Evolutionary conservation across 1,284 basidiomycete species (phyloP).

Genomic region (Xerocomus minutiporus): DNA sequence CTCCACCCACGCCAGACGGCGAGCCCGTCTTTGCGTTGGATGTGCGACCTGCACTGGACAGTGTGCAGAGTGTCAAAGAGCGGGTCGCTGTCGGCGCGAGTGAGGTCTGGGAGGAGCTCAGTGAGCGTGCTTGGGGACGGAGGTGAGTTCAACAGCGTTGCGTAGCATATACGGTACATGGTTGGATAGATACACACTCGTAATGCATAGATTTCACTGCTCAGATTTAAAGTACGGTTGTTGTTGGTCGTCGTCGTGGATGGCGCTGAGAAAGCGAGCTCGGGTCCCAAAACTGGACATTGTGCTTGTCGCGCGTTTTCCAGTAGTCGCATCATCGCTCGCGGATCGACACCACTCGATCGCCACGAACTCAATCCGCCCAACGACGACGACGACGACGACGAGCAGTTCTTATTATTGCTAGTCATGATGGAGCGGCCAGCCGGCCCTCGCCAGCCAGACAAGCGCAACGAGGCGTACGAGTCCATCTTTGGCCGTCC

Average conservation of each 20-base stretch:
- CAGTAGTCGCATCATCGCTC: constrained; percentile 4
- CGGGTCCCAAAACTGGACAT: constrained; percentile 25
- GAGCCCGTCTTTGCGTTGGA: constrained; percentile 90
- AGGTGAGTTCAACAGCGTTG: constrained; percentile 8
- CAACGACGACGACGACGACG: constrained; percentile 6
- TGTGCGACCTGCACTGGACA: constrained; percentile 86
- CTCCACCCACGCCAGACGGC: constrained; percentile 78
- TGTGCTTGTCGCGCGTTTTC: constrained; percentile 16
- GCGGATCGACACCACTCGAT: constrained; percentile 7
- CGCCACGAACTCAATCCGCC: constrained; percentile 3
- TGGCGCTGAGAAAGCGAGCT: constrained; percentile 5
- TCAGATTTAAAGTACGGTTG: neutral
- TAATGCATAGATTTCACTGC: constrained; percentile 1
- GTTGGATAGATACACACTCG: constrained; percentile 3
- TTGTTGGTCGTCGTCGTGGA: constrained; percentile 9
- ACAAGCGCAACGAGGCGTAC: constrained; percentile 74
- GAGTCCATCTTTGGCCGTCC: constrained; percentile 80
- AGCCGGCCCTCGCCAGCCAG: constrained; percentile 63
- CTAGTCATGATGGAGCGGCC: constrained; percentile 56
- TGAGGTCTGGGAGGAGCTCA: constrained; percentile 56
- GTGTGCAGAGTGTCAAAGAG: constrained; percentile 65
- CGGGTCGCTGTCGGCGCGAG: constrained; percentile 68
- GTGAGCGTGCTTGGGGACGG: constrained; percentile 29
- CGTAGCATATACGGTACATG: constrained; percentile 11
- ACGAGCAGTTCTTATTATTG: neutral